Evolutionary conservation across 306 rosid species (phyloP), one percentile per base, ranked within the genome.

Genomic region (Medicago ruthenica): DNA sequence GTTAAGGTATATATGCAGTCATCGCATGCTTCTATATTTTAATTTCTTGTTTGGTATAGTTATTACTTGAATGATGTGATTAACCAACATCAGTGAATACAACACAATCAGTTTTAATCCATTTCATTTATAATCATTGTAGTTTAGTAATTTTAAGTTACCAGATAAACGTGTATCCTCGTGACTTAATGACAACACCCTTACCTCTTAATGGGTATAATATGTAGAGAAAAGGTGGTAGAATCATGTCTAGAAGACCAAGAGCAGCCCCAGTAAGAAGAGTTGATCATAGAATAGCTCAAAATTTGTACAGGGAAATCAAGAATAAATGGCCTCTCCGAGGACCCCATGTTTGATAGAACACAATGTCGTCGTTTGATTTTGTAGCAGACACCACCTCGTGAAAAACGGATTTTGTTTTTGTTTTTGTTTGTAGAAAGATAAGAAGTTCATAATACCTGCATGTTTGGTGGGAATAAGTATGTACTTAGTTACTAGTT

Each of bases 1-100:
- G 99, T 96, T 76, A 96, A 96, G 98, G 99, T 96, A 87, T 41
- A 61, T 63, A 70, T 69, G 20, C 65, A 57, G 74, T 66, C 68
- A 75, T 81, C 61, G 6, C 24, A 27, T 13, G 48, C 61, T 81
- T 60, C 62, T 77, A 40, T 64, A 4, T 62, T 44, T 63, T 22
- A 21, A 36, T 69, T 80, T 74, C 39, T 73, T 75, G 51, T 20
- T 63, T 65, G 10, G 50, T 37, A 8, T 70, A 18, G 20, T 69
- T 59, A 22, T 69, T 51, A 22, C 21, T 64, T 77, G 48, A 51
- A 40, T 55, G 73, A 72, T 41, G 53, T 57, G 81, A 14, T 24
- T 67, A 67, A 34, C 39, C 39, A 54, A 42, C 51, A 67, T 16
- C 50, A 58, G 14, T 20, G 54, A 21, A 71, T 47, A 17, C 4